These are phyloP conservation scores for Pseudocercospora crystallina DNA, from an alignment of 2,329 filamentous ascomycete genomes.

Conservation along the genomic window DNA sequence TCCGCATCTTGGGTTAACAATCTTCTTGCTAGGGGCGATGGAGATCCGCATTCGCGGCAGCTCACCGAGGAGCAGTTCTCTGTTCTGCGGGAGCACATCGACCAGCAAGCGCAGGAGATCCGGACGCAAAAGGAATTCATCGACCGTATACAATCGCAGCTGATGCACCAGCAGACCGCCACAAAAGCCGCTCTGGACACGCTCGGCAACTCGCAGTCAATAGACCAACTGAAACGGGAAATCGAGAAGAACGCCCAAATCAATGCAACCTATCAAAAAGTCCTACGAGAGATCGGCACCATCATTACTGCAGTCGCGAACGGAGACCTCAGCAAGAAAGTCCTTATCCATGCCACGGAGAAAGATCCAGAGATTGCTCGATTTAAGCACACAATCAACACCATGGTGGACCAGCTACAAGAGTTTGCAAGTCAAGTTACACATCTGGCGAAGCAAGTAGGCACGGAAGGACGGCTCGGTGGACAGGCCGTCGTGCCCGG, in stretches of 20 bases:
- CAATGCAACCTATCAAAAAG: conserved; percentile 98
- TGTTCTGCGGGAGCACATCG: conserved; percentile 84
- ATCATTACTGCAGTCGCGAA: conserved; percentile 96
- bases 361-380: conserved; percentile 98
- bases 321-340: conserved; percentile 91
- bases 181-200: conserved; percentile 78
- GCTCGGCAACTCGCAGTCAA: conserved; percentile 82
- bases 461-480: conserved; percentile 89
- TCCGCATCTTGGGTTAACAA: conserved; percentile 50
- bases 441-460: conserved; percentile 89
- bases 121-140: conserved; percentile 84
- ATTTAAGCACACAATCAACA: conserved; percentile 98
- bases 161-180: conserved; percentile 80
- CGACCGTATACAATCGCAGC: conserved; percentile 78
- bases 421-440: conserved; percentile 97
- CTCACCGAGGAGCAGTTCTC: conserved; percentile 81
- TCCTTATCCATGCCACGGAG: conserved; percentile 90
- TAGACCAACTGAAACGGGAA: conserved; percentile 86
- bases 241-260: conserved; percentile 96
- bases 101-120: conserved; percentile 90
- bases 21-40: conserved; percentile 56
- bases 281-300: conserved; percentile 90
- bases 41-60: conserved; percentile 49
- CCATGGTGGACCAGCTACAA: conserved; percentile 97
- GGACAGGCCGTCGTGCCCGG: conserved; percentile 92